Evolutionary conservation across 75 land plant genomes (phyloP), one percentile per base, ranked within the genome.

Genomic region (Selaginella tamariscina): DNA sequence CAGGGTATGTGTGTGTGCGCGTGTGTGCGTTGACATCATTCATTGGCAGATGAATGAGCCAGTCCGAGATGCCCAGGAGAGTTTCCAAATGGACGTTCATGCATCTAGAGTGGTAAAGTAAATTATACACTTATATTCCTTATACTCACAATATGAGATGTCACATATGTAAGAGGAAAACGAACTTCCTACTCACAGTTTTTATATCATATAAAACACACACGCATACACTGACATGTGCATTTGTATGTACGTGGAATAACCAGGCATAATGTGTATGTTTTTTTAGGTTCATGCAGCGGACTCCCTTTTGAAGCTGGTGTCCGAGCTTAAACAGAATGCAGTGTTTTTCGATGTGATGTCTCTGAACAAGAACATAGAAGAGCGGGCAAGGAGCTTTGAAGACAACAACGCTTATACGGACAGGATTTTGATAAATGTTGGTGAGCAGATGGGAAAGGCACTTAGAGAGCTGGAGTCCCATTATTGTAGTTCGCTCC

Each of bases 71-170:
- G 83, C 98, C 1, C 98, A 94, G 67, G 98, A 94, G 72, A 81
- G 85, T 20, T 94, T 94, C 72, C 95, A 83, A 81, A 90, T 94
- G 98, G 96, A 94, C 73, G 83, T 90, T 66, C 91, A 93, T 56
- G 96, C 91, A 2, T 75, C 88, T 13, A 81, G 91, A 75, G 84
- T 94, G 86, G 98, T 93, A 68, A 67, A 68, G n/a, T 29, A 27
- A 24, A 27, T 1, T 24, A 23, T 5, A 39, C 5, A 39, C n/a
- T n/a, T n/a, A 39, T 39, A 39, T 39, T 39, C 49, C 49, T 5
- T 39, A n/a, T n/a, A n/a, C n/a, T n/a, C n/a, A n/a, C n/a, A n/a
- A n/a, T n/a, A n/a, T n/a, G n/a, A 1, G 20, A 22, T 1, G 9
- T 33, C 55, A 32, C 69, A 68, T 44, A 33, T 11, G n/a, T n/a